A percentile compares a stretch with the other conserved stretches of the same genome.
These are phyloP conservation scores for Euphorbia schlechtendalii DNA, from an alignment of 441 rosid species.

Conservation along the genomic window DNA sequence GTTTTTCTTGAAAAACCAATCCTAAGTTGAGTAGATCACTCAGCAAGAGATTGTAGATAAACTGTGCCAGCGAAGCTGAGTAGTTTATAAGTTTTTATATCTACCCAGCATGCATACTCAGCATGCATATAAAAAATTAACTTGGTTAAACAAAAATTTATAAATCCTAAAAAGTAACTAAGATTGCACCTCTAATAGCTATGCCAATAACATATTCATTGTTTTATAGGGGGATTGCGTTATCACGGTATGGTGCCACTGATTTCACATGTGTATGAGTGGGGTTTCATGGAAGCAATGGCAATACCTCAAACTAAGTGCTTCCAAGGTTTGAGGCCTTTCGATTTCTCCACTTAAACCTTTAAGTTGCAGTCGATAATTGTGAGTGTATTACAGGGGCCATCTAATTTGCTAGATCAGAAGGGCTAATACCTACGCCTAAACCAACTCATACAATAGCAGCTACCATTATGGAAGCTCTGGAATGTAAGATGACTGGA, in stretches of 20 bases:
- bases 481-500: constrained; percentile 67
- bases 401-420: constrained; percentile 70
- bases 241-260: constrained; percentile 97
- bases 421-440: constrained; percentile 87
- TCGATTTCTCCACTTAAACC: background rate
- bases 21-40: no score
- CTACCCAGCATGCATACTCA: no score
- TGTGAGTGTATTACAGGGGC: constrained; percentile 47
- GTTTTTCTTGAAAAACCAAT: no score
- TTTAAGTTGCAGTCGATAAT: background rate
- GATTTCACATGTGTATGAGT: constrained; percentile 72
- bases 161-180: no score
- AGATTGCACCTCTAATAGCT: background rate
- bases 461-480: constrained; percentile 86
- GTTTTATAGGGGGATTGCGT: constrained; percentile 63
- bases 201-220: constrained; percentile 5
- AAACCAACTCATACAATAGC: constrained; percentile 95
- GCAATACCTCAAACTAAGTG: constrained; percentile 79
- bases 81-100: no score
- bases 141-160: no score
- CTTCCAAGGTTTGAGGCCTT: constrained; percentile 48
- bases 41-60: no score
- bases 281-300: constrained; percentile 81
- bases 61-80: no score
- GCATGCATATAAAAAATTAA: no score